Percentiles rank a stretch among this genome's conserved stretches.
Conservation (phyloP, 2,329 filamentous ascomycete species). For the Ophiostoma angusticollis region DNA sequence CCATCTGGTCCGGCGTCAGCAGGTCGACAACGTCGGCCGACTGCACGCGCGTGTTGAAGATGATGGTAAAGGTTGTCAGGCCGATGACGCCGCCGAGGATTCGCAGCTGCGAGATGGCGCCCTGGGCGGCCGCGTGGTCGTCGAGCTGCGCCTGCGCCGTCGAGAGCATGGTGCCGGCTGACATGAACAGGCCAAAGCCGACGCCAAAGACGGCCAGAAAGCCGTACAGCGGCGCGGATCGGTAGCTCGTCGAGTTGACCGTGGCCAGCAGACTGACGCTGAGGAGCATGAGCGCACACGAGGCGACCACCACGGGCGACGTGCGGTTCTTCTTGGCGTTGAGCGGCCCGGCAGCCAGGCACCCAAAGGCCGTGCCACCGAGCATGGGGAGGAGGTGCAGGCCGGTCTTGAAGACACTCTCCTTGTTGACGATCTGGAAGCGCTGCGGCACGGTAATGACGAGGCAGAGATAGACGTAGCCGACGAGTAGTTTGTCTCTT, state of each 20-base stretch:
- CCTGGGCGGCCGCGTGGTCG: constrained; percentile 45
- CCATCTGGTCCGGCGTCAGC: constrained; percentile 11
- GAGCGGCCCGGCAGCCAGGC: constrained; percentile 39
- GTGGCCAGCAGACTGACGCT: constrained; percentile 39
- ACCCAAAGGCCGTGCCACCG: constrained; percentile 41
- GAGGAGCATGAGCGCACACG: constrained; percentile 38
- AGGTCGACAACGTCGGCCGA: not conserved
- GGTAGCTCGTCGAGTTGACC: constrained; percentile 21
- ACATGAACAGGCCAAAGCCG: constrained; percentile 46
- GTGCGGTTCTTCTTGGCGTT: constrained; percentile 43
- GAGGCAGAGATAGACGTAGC: constrained; percentile 45
- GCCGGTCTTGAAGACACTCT: constrained; percentile 40
- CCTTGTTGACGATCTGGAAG: constrained; percentile 45
- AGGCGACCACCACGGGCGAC: constrained; percentile 35
- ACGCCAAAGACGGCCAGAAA: constrained; percentile 45
- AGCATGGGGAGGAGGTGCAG: constrained; percentile 47
- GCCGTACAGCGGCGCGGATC: constrained; percentile 33
- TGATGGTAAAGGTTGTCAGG: constrained; percentile 43
- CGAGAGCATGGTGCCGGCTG: constrained; percentile 44
- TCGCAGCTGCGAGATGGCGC: constrained; percentile 45
- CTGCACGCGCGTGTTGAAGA: constrained; percentile 37
- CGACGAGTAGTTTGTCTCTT: constrained; percentile 44
- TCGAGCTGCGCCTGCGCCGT: constrained; percentile 35
- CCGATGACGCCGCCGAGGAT: constrained; percentile 48
- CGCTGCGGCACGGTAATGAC: constrained; percentile 46